These are phyloP conservation scores for Rhizopogon sp. DNA, from an alignment of 768 basidiomycete genomes.

Conservation along the genomic window DNA sequence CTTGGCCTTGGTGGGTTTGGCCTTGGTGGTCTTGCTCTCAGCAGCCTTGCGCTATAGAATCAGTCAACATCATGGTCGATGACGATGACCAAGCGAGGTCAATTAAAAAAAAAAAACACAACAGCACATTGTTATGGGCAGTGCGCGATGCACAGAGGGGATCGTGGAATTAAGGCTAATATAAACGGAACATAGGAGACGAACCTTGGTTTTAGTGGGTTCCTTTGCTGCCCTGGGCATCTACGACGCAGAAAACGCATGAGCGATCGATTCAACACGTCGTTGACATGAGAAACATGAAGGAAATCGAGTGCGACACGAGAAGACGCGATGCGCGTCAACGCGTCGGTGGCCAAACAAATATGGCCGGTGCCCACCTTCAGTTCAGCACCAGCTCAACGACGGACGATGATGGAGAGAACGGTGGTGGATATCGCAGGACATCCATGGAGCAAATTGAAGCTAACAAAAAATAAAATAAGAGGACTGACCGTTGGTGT, in stretches of 20 bases:
- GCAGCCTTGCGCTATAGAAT: constrained; percentile 63
- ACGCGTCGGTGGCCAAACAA: constrained; percentile 38
- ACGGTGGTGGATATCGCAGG: constrained; percentile 9
- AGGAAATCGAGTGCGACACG: constrained; percentile 10
- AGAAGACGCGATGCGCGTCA: constrained; percentile 22
- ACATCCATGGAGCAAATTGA: constrained; percentile 20
- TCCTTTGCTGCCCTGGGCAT: constrained; percentile 64
- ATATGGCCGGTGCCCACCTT: constrained; percentile 12
- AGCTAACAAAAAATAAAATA: constrained; percentile 15
- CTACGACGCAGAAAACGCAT: constrained; percentile 34
- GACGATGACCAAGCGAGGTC: neutral
- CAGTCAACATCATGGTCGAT: constrained; percentile 9
- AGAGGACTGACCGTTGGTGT: constrained; percentile 23
- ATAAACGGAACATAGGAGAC: constrained; percentile 19
- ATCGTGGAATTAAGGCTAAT: constrained; percentile 3
- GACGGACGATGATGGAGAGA: constrained; percentile 14
- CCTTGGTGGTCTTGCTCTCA: constrained; percentile 43
- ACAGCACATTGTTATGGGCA: neutral
- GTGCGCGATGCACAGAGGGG: neutral
- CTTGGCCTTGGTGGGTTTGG: constrained; percentile 72
- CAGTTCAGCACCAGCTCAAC: constrained; percentile 10
- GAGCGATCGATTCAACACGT: constrained; percentile 37
- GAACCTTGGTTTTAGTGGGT: constrained; percentile 62
- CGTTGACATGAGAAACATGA: constrained; percentile 20
- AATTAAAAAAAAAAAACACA: neutral